Percentiles rank a stretch among this genome's conserved stretches.
Evolutionary conservation across 2,329 filamentous ascomycete genomes (phyloP).

Genomic region (Epichloe uncinata): DNA sequence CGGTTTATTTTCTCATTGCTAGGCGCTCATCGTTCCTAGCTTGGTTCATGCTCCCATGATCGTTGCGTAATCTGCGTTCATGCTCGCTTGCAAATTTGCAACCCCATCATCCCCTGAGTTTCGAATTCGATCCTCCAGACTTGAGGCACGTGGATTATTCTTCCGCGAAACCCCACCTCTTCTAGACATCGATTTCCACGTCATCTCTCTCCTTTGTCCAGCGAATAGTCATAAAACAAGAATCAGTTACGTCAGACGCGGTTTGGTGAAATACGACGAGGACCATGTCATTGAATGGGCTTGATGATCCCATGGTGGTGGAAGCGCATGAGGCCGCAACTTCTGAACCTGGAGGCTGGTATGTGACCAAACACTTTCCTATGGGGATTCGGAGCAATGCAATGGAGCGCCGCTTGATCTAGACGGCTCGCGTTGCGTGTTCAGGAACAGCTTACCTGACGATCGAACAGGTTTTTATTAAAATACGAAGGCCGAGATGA

Average conservation of each 20-base stretch:
- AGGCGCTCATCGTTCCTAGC: background rate
- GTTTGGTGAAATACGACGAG: constrained; percentile 4
- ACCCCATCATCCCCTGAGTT: background rate
- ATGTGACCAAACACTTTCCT: constrained; percentile 22
- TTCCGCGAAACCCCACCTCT: background rate
- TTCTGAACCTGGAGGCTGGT: constrained; percentile 89
- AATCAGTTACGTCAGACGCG: background rate
- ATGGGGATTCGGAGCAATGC: background rate
- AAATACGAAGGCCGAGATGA: constrained; percentile 86
- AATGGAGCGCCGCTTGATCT: background rate
- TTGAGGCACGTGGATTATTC: background rate
- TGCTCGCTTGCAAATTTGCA: background rate
- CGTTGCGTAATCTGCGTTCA: background rate
- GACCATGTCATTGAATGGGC: constrained; percentile 87
- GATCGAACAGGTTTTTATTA: constrained; percentile 66
- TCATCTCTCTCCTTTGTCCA: background rate
- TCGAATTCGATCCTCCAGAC: background rate
- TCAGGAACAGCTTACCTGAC: constrained; percentile 6
- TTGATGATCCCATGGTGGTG: constrained; percentile 68
- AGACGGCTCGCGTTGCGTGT: background rate
- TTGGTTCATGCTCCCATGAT: background rate
- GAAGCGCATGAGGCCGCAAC: constrained; percentile 73
- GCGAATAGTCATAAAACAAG: background rate
- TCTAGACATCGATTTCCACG: background rate
- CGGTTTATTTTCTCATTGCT: background rate